Conservation (phyloP, 2,329 filamentous ascomycete species). For the Hymenoscyphus albidus region DNA sequence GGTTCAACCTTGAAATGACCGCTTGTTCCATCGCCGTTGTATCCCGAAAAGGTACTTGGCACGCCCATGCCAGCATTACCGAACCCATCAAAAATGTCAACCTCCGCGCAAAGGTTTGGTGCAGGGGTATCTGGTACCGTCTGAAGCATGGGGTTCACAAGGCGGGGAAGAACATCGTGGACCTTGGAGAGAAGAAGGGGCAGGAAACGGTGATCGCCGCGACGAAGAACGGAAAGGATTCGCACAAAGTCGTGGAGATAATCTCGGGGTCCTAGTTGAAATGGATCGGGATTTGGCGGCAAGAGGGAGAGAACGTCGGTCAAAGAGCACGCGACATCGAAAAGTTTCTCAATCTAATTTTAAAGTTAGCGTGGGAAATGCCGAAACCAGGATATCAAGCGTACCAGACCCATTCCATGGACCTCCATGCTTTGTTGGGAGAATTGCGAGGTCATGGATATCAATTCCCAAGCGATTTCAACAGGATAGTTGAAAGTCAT, state of each 20-base stretch:
- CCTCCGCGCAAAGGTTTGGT: constrained; percentile 34
- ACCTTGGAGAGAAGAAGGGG: constrained; percentile 75
- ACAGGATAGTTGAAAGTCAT: constrained; percentile 62
- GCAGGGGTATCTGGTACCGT: constrained; percentile 51
- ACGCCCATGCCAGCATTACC: constrained; percentile 56
- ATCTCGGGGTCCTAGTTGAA: constrained; percentile 65
- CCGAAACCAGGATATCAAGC: constrained; percentile 30
- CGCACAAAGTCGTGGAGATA: constrained; percentile 67
- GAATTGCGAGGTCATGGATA: constrained; percentile 66
- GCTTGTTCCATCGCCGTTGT: constrained; percentile 28
- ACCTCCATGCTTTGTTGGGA: constrained; percentile 70
- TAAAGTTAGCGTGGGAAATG: constrained; percentile 12
- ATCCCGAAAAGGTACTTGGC: constrained; percentile 28
- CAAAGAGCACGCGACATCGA: constrained; percentile 71
- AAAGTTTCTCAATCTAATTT: constrained; percentile 68
- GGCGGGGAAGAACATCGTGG: constrained; percentile 62
- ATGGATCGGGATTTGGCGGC: constrained; percentile 56
- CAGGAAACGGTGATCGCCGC: constrained; percentile 71
- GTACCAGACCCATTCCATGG: constrained; percentile 68
- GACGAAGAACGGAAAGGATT: constrained; percentile 67
- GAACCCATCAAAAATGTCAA: constrained; percentile 65
- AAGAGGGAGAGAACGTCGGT: constrained; percentile 69
- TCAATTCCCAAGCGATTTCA: constrained; percentile 58
- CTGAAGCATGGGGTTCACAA: constrained; percentile 58
- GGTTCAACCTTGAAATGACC: constrained; percentile 33